phyloP scores from a whole-genome alignment of 2,329 filamentous ascomycete genomes.

The Fusarium anthophilum region DNA sequence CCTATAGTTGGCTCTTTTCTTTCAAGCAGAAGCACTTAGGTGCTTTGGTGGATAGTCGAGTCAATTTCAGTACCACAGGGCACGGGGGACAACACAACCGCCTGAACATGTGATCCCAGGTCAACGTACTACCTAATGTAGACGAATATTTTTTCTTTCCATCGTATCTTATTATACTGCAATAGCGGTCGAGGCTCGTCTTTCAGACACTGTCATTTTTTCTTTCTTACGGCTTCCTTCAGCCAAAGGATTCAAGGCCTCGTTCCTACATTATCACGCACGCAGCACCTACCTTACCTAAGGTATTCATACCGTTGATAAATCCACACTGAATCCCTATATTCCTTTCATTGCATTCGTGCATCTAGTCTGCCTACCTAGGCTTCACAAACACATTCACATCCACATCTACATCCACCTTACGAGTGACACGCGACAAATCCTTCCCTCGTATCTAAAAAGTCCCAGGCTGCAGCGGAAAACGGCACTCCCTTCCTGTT shows the following conservation, averaged over 20 bases:
- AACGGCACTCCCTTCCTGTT: conserved; percentile 17
- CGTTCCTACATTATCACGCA: neutral
- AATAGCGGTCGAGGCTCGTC: neutral
- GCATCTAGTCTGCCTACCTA: neutral
- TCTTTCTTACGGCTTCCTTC: too few species aligned
- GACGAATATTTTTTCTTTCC: neutral
- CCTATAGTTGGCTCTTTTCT: conserved; percentile 1
- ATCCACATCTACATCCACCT: neutral
- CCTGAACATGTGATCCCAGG: conserved; percentile 25
- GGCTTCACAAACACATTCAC: neutral
- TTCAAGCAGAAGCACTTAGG: neutral
- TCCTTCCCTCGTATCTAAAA: conserved; percentile 17
- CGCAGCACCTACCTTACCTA: neutral
- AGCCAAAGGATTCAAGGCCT: neutral
- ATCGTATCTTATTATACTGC: neutral
- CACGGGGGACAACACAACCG: neutral
- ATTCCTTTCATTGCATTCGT: neutral
- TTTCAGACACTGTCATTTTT: neutral
- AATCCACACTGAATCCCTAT: neutral
- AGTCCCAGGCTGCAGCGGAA: conserved; percentile 22
- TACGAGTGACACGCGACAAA: conserved; percentile 29
- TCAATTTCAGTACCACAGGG: neutral
- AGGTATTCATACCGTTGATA: neutral
- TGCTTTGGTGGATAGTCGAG: conserved; percentile 13
- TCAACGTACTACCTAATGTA: neutral